Evolutionary conservation across 78 protist species (phyloP).

Genomic region (Planoprotostelium fungivorum): DNA sequence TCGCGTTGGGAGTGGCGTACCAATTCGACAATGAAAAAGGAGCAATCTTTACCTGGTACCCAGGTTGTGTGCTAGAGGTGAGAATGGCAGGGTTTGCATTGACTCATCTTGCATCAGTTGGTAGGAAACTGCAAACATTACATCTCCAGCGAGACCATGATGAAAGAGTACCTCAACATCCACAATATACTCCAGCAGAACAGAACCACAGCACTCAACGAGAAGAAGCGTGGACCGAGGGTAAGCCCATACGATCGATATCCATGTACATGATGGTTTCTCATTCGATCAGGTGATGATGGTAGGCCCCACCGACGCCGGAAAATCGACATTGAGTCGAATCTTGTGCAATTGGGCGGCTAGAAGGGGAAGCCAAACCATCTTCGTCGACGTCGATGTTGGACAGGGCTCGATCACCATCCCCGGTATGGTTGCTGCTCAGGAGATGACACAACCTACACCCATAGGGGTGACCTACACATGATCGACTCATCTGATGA

Average conservation of each 20-base stretch:
- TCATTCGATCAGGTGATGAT: constrained; percentile 20
- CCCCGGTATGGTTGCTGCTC: constrained; percentile 66
- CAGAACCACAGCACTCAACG: constrained; percentile 7
- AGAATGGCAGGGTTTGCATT: constrained; percentile 11
- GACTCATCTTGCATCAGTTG: not conserved
- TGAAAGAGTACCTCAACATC: constrained; percentile 34
- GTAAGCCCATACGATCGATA: constrained; percentile 2
- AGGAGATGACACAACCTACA: constrained; percentile 34
- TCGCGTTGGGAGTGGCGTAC: constrained; percentile 19
- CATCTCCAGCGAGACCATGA: constrained; percentile 61
- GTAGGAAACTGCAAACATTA: not conserved
- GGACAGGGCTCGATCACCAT: constrained; percentile 64
- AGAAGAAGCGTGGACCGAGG: constrained; percentile 25
- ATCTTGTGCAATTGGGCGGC: constrained; percentile 57
- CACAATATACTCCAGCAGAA: constrained; percentile 33
- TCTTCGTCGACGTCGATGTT: constrained; percentile 70
- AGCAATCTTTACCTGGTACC: constrained; percentile 61
- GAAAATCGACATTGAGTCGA: constrained; percentile 65
- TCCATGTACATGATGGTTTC: not conserved
- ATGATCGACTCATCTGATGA: too few relatives aligned
- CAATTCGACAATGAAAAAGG: constrained; percentile 21
- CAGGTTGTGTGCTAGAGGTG: constrained; percentile 35
- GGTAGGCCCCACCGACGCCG: constrained; percentile 73
- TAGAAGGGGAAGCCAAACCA: constrained; percentile 27
- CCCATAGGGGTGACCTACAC: constrained; percentile 43